Evolutionary conservation across 345 rosid genomes (phyloP).

Genomic region (Eucalyptus fibrosa): DNA sequence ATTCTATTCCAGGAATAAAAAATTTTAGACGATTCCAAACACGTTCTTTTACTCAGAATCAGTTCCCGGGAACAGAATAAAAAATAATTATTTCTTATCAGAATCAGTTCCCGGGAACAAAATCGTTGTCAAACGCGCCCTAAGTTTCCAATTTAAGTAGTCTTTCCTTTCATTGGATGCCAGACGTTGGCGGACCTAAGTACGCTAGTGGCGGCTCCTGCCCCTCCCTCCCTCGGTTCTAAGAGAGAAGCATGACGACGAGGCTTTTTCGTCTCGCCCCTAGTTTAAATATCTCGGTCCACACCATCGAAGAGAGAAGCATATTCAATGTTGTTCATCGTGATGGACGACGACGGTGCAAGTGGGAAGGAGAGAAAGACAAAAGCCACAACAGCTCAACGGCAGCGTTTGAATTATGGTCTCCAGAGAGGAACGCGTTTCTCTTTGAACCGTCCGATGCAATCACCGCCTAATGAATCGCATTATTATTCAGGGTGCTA

Average conservation of each 20-base stretch:
- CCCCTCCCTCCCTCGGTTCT: not conserved
- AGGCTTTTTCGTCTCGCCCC: too few relatives aligned
- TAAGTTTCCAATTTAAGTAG: not conserved
- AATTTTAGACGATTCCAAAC: too few relatives aligned
- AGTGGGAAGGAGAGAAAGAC: not conserved
- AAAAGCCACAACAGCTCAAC: not conserved
- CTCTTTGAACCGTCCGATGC: not conserved
- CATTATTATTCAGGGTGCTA: not conserved
- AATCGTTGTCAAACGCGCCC: too few relatives aligned
- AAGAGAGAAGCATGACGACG: too few relatives aligned
- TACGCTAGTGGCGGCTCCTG: not conserved
- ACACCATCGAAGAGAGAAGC: not conserved
- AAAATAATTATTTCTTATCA: too few relatives aligned
- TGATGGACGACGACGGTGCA: not conserved
- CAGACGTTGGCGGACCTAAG: not conserved
- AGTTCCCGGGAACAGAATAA: too few relatives aligned
- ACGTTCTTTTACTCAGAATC: too few relatives aligned
- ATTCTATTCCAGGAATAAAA: too few relatives aligned
- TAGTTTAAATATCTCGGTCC: not conserved
- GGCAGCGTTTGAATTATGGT: not conserved
- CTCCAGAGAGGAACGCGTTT: not conserved
- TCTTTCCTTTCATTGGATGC: not conserved
- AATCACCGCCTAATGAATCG: not conserved
- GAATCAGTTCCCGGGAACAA: too few relatives aligned
- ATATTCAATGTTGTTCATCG: rapidly evolving